Percentiles rank a stretch among this genome's conserved stretches.
phyloP scores from a whole-genome alignment of 441 rosid genomes.

The Populus hybrid region DNA sequence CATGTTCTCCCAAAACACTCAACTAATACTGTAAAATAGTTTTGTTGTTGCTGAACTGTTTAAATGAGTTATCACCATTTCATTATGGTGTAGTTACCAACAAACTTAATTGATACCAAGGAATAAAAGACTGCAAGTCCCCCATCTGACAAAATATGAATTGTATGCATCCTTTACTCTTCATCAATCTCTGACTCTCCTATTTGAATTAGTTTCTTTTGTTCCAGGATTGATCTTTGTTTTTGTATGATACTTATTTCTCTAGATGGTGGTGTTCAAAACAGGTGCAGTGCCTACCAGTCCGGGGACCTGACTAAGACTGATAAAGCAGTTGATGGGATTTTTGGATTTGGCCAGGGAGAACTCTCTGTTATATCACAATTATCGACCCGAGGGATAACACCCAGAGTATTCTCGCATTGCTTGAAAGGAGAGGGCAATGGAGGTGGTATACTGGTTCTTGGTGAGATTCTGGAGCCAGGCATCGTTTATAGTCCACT shows the following conservation, averaged over 20 bases:
- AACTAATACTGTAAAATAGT: not conserved
- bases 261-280: conserved; percentile 23
- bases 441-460: conserved; percentile 93
- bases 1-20: not conserved
- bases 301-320: conserved; percentile 76
- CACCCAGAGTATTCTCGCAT: conserved; percentile 92
- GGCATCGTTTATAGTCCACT: conserved; percentile 82
- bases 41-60: not conserved
- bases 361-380: conserved; percentile 81
- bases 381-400: conserved; percentile 70
- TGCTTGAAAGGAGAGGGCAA: conserved; percentile 73
- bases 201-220: conserved; percentile 4
- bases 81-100: not conserved
- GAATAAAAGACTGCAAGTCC: not conserved
- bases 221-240: not conserved
- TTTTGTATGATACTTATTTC: conserved; percentile 19
- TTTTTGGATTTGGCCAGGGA: conserved; percentile 91
- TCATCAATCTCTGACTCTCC: not conserved
- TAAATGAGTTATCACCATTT: not conserved
- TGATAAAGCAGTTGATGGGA: conserved; percentile 90
- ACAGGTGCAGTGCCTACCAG: conserved; percentile 82
- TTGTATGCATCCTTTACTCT: not conserved
- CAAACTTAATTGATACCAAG: not conserved
- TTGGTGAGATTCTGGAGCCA: conserved; percentile 90
- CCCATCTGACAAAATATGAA: conserved; percentile 2